Evolutionary conservation across 768 basidiomycete species (phyloP).

Genomic region (Lactarius deliciosus): DNA sequence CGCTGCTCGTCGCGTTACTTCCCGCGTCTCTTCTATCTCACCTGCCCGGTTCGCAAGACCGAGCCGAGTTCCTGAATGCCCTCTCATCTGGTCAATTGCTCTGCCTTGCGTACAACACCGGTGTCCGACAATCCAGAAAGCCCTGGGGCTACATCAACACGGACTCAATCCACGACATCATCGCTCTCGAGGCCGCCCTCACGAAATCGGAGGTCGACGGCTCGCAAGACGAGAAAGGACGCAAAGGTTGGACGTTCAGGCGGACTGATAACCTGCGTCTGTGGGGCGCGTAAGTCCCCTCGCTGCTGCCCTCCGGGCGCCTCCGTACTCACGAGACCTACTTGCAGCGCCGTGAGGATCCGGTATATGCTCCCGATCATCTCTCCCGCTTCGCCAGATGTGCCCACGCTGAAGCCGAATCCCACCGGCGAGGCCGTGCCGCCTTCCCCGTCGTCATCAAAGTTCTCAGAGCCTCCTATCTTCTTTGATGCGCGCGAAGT

Average conservation of each 20-base stretch:
- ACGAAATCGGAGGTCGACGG: conserved; percentile 38
- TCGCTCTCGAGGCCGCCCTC: conserved; percentile 57
- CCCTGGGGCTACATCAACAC: conserved; percentile 87
- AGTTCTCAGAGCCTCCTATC: conserved; percentile 47
- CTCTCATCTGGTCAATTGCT: conserved; percentile 78
- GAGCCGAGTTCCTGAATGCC: conserved; percentile 46
- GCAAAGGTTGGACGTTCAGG: conserved; percentile 79
- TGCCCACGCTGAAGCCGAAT: conserved; percentile 34
- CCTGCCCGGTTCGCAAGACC: conserved; percentile 37
- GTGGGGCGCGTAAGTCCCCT: conserved; percentile 72
- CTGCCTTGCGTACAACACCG: conserved; percentile 77
- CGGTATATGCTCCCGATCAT: conserved; percentile 78
- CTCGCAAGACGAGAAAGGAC: conserved; percentile 40
- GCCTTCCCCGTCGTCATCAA: conserved; percentile 36
- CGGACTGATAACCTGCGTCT: conserved; percentile 81
- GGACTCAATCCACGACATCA: conserved; percentile 77
- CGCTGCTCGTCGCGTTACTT: conserved; percentile 58
- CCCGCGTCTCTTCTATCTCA: conserved; percentile 51
- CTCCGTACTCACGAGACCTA: not conserved
- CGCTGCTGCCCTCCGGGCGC: not conserved
- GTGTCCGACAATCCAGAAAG: conserved; percentile 74
- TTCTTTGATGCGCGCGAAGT: conserved; percentile 72
- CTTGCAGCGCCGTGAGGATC: conserved; percentile 68
- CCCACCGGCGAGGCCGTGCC: conserved; percentile 6
- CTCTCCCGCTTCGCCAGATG: conserved; percentile 45